Base-by-base conservation (phyloP, 1,284 basidiomycete species). In the Exobasidium cylindrosporum region DNA sequence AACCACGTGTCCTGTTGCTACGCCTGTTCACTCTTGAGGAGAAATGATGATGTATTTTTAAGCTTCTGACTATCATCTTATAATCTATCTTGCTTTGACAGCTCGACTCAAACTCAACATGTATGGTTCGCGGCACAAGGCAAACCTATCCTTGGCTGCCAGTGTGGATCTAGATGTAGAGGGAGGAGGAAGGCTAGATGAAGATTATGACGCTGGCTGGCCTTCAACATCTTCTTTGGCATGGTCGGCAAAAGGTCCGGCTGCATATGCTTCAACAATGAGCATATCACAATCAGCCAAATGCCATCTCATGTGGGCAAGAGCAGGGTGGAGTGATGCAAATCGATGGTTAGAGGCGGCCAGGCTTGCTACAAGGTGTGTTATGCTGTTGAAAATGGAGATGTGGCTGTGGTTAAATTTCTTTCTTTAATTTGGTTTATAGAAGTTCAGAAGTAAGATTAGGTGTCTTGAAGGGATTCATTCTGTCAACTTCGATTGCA, bases 81-180 rank as follows among this genome's bases (percentile, higher is more conserved):
- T n/a, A n/a, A n/a, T n/a, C n/a, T n/a, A n/a, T n/a, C n/a, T n/a
- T n/a, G n/a, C n/a, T n/a, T n/a, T n/a, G n/a, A n/a, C n/a, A n/a
- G n/a, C n/a, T n/a, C n/a, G n/a, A n/a, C n/a, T n/a, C n/a, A n/a
- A n/a, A 10, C 35, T 17, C 35, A 40, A 7, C 35, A 50, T 50
- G 47, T 50, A 50, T 13, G n/a, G 21, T 14, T 50, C 47, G 26
- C n/a, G 47, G 26, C 53, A 61, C 35, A 53, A 46, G 28, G n/a
- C 24, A 53, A 31, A 23, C 49, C 55, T 62, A 30, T 62, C 61
- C 23, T 47, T 62, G 1, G 26, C 45, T 44, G 28, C 70, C 21
- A 75, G 74, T 21, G 66, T 76, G 14, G 76, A 78, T 52, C 66
- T 78, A 60, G 74, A 78, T 54, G 73, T 77, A 30, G 76, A 78